Evolutionary conservation across 345 rosid species (phyloP).

Genomic region (Arabis hirsuta): DNA sequence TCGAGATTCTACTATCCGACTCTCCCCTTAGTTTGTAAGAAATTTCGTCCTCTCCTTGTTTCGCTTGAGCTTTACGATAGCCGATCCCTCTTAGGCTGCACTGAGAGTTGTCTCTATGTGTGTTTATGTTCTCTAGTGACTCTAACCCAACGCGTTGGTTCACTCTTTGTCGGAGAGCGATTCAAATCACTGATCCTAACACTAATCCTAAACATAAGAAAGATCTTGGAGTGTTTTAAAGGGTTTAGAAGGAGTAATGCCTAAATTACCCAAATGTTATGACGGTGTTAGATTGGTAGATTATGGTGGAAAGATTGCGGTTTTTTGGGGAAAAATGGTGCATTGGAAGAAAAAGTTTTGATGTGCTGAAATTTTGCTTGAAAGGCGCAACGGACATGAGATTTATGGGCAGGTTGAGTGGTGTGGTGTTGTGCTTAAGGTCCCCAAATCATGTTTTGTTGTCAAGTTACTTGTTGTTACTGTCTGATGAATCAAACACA

Average conservation of each 20-base stretch:
- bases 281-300: constrained; percentile 41
- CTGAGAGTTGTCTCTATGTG: constrained; percentile 58
- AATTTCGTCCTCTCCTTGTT: constrained; percentile 51
- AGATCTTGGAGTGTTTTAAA: constrained; percentile 58
- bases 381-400: constrained; percentile 9
- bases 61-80: constrained; percentile 56
- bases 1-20: constrained; percentile 44
- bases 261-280: constrained; percentile 44
- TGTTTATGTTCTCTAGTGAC: constrained; percentile 47
- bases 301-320: constrained; percentile 63
- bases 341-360: constrained; percentile 49
- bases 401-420: no score
- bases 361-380: constrained; percentile 64
- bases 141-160: not conserved
- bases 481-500: no score
- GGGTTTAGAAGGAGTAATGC: constrained; percentile 52
- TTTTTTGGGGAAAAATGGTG: constrained; percentile 54
- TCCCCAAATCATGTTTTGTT: no score
- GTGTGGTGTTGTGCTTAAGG: no score
- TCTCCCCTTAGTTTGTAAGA: constrained; percentile 61
- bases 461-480: no score
- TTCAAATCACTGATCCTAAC: no score
- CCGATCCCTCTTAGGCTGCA: constrained; percentile 39
- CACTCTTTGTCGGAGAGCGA: no score
- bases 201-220: not conserved